These are phyloP conservation scores for Pulchroboletus neoregius DNA, from an alignment of 1,284 basidiomycete genomes.

Conservation along the genomic window DNA sequence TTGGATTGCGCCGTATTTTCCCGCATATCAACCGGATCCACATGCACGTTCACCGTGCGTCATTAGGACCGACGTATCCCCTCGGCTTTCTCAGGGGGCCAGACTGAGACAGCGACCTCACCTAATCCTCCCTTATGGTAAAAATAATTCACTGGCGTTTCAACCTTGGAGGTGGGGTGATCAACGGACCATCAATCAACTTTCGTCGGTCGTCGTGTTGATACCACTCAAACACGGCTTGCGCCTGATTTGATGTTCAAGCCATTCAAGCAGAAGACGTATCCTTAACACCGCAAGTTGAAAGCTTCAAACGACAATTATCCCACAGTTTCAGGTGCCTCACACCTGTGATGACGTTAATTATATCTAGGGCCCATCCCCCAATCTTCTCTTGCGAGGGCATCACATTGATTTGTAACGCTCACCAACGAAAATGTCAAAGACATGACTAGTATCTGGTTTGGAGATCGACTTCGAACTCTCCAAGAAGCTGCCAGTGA, in stretches of 20 bases:
- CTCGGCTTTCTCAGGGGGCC: conserved; percentile 24
- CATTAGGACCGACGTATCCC: conserved; percentile 8
- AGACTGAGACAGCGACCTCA: background rate
- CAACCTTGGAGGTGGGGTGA: background rate
- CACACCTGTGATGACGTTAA: conserved; percentile 1
- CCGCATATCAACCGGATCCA: background rate
- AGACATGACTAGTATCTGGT: too few relatives aligned
- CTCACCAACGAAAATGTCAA: too few relatives aligned
- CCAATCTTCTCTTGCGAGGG: background rate
- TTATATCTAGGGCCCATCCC: background rate
- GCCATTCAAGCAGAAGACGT: background rate
- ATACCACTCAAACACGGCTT: conserved; percentile 11
- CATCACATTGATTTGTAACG: too few relatives aligned
- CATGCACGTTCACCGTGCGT: background rate
- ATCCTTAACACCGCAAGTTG: conserved; percentile 11
- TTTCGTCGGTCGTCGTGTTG: background rate
- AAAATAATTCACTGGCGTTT: background rate
- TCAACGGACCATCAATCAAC: background rate
- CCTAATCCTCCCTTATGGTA: background rate
- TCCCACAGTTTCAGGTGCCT: conserved; percentile 9
- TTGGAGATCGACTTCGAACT: too few relatives aligned
- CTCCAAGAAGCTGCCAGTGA: too few relatives aligned
- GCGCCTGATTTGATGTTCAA: background rate
- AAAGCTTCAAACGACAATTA: background rate
- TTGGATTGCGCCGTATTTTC: background rate